Base-by-base conservation (phyloP, 2,329 filamentous ascomycete genomes). In the Aspergillus spinulosporus region DNA sequence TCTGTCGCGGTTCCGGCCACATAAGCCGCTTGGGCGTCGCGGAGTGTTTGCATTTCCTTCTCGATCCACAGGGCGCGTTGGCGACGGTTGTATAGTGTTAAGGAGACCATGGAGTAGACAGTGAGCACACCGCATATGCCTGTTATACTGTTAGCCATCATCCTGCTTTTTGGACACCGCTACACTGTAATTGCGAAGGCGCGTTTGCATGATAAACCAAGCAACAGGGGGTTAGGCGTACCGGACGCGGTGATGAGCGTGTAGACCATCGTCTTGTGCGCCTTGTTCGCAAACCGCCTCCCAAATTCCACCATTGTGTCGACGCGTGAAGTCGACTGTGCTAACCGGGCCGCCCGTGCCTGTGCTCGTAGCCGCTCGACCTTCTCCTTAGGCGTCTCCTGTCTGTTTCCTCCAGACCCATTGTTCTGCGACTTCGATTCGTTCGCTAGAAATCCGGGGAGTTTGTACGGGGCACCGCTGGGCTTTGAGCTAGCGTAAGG, bases 301-400 rank as follows among this genome's bases (percentile, higher is more conserved):
- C 83, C 84, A 47, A 76, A 68, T 49, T 79, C 74, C 54, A 86
- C 78, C 45, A 80, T 64, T 44, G 75, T 73, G 72, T 88, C 85
- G 66, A 82, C 78, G 39, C 73, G 74, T 21, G 79, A 81, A 49
- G 82, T 85, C 46, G 80, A 78, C 66, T 82, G 79, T 44, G 85
- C 82, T 64, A 82, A 79, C 72, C 84, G 83, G 45, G 86, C 85
- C n/a, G 84, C 84, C 57, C 85, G 79, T 69, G 88, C 86, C 59
- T 87, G 85, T 45, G 85, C 85, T 52, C 88, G 81, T 66, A 90
- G 76, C 59, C 88, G 81, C 61, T 84, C 82, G 36, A 90, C 87
- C 65, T 86, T 85, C 75, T 90, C 83, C 70, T 85, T 84, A 49
- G 88, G 83, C 1, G 86, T 88, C 75, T 90, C 87, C 60, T 67